These are phyloP conservation scores for Pontederia paniculata DNA, from an alignment of 176 grass and related monocot genomes.

Conservation along the genomic window DNA sequence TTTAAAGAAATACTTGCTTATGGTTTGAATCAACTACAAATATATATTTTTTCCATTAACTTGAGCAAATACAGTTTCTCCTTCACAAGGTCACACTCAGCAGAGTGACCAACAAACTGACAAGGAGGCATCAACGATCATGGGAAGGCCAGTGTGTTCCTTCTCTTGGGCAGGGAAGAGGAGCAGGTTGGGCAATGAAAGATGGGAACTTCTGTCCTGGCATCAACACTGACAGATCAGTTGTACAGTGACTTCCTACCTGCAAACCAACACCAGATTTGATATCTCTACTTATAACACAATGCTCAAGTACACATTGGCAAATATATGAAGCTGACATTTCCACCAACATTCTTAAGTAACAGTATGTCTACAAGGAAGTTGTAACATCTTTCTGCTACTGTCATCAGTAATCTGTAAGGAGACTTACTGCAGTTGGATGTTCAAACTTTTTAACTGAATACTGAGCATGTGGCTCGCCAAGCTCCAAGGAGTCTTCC, in stretches of 20 bases:
- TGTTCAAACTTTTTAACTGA: background rate
- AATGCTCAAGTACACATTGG: background rate
- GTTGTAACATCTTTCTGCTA: background rate
- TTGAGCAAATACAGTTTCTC: background rate
- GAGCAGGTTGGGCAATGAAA: conserved; percentile 4
- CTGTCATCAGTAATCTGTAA: background rate
- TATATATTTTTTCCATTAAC: no score
- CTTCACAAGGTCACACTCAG: background rate
- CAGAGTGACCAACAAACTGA: background rate
- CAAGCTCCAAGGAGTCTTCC: background rate
- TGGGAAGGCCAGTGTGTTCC: background rate
- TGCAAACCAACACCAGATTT: background rate
- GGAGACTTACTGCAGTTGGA: background rate
- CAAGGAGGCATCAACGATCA: background rate
- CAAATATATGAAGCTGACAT: background rate
- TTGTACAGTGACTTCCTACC: background rate
- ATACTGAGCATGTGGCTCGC: background rate
- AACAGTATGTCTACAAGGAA: no score
- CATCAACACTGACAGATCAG: conserved; percentile 2
- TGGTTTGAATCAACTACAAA: no score
- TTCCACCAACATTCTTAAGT: no score
- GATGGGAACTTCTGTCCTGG: background rate
- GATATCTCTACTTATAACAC: background rate
- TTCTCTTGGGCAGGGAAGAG: conserved; percentile 7
- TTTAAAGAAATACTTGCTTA: no score